A percentile compares a stretch with the other conserved stretches of the same genome.
Evolutionary conservation across 208 protist genomes (phyloP).

Genomic region (Trypanosoma congolense): DNA sequence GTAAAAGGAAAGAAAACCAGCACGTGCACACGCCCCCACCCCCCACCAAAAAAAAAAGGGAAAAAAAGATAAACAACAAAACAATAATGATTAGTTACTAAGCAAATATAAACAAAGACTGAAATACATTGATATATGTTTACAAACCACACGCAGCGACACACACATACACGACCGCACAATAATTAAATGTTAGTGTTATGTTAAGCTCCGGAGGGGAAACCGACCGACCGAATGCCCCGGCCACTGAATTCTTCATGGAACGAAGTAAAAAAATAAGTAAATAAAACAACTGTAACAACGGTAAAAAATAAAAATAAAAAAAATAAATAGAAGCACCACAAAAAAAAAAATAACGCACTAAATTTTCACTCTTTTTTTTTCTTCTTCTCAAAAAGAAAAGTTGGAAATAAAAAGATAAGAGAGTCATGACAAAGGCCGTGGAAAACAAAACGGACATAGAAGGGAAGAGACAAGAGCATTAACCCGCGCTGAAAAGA

Average conservation of each 20-base stretch:
- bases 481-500: conserved; percentile 3
- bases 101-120: conserved; percentile 4
- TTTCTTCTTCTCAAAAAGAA: too few species aligned
- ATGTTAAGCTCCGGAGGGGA: too few species aligned
- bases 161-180: too few species aligned
- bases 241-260: neutral
- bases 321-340: conserved; percentile 3
- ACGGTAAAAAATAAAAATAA: neutral
- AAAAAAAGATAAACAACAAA: too few species aligned
- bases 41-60: too few species aligned
- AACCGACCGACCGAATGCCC: neutral
- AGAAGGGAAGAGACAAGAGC: neutral
- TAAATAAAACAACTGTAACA: neutral
- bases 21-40: too few species aligned
- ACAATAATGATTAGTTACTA: conserved; percentile 9
- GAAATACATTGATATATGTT: too few species aligned
- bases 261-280: too few species aligned
- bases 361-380: too few species aligned
- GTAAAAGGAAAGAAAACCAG: too few species aligned
- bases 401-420: neutral
- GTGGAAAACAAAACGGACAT: conserved; percentile 2
- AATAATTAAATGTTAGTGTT: too few species aligned
- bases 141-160: too few species aligned
- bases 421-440: neutral
- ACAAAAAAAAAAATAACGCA: conserved; percentile 7